Evolutionary conservation across 306 rosid species (phyloP), one percentile per base, ranked within the genome.

Genomic region (Cucumis cinereus): DNA sequence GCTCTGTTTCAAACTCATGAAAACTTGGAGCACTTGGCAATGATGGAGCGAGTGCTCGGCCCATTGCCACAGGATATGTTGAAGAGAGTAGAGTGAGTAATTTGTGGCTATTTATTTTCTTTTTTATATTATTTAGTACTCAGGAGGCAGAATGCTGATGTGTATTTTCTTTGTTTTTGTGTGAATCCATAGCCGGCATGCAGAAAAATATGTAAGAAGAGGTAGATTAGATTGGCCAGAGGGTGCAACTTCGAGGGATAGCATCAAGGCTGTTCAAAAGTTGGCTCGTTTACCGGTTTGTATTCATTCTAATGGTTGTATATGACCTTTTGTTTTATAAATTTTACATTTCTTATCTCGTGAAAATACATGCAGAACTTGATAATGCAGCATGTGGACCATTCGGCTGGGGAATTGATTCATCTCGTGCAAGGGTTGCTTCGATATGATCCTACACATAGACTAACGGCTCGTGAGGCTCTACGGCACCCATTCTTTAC

Each of bases 1-100:
- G 99, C 99, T 3, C 82, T 94, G 82, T 94, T 94, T 67, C 97
- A 94, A 84, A 94, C 99, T 58, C 99, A 94, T 14, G 99, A 94
- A 77, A 94, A 92, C 84, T 83, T 94, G 69, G 97, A 94, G 83
- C 99, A 92, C 83, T 93, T 94, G 8, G 96, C 99, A 8, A 92
- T 94, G 99, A 94, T 94, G 97, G 99, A 94, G 81, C 86, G 97
- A 49, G 97, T 88, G 43, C 88, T 94, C 30, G 99, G 99, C 4
- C 82, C 89, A 7, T 47, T 92, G 13, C 93, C 99, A 0, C 89
- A 82, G 75, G 89, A 87, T 26, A 85, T 92, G 79, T 77, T 92
- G 75, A 91, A 89, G 88, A 89, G 84, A 84, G 83, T 71, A 38
- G 93, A 92, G 99, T 94, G 81, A 85, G 99, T 81, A 5, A 66